Conservation (phyloP, 106 monocot genomes). For the Dendrobium catenatum region DNA sequence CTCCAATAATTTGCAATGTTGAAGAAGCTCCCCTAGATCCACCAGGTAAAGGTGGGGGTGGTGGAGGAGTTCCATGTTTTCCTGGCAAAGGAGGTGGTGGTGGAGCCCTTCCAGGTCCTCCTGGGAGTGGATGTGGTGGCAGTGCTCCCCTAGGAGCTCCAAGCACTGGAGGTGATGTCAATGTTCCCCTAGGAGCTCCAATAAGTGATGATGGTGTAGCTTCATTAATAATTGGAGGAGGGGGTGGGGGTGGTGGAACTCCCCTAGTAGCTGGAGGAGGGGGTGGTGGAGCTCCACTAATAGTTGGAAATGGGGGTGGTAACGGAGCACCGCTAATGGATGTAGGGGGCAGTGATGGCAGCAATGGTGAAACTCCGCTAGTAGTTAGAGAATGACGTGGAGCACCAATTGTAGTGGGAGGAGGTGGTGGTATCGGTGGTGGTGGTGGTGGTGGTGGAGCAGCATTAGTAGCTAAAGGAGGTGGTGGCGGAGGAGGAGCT, state of each 20-base stretch:
- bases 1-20: not conserved
- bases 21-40: conserved; percentile 15
- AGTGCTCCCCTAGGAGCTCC: not conserved
- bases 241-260: conserved; percentile 7
- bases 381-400: not conserved
- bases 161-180: conserved; percentile 1
- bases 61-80: not conserved
- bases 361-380: not conserved
- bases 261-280: not conserved
- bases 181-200: not conserved
- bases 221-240: not conserved
- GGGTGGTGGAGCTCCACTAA: not conserved
- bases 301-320: not conserved
- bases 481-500: conserved; percentile 9
- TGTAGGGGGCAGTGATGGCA: not conserved
- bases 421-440: not conserved
- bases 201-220: not conserved
- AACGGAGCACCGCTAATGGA: not conserved
- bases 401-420: not conserved
- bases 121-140: not conserved
- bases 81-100: conserved; percentile 6
- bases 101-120: not conserved
- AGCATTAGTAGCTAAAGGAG: not conserved
- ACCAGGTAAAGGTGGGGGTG: not conserved
- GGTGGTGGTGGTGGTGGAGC: not conserved